Evolutionary conservation across 2,329 filamentous ascomycete species (phyloP).

Genomic region (Trichophyton simii): DNA sequence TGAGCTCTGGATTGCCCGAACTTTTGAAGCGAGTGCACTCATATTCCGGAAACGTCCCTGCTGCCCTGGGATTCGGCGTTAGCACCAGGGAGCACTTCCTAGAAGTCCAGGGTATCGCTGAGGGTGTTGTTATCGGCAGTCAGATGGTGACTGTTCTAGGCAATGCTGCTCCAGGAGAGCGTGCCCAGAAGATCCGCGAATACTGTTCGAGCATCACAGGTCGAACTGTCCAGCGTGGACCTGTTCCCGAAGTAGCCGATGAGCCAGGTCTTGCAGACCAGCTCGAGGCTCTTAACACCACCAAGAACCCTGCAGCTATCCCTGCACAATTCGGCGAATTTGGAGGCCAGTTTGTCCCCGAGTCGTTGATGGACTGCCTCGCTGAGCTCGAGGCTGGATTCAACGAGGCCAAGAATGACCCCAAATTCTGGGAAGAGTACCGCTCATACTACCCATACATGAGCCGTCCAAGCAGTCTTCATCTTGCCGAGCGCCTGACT

Average conservation of each 20-base stretch:
- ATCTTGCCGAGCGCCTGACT: constrained; percentile 77
- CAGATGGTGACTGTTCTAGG: constrained; percentile 79
- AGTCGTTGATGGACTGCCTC: constrained; percentile 94
- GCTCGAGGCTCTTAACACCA: constrained; percentile 65
- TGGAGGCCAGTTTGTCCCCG: constrained; percentile 92
- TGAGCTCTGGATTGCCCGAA: constrained; percentile 70
- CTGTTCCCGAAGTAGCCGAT: constrained; percentile 30
- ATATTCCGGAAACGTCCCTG: constrained; percentile 80
- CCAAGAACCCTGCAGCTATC: constrained; percentile 45
- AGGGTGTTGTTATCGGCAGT: constrained; percentile 92
- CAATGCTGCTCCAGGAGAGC: constrained; percentile 53
- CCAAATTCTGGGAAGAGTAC: constrained; percentile 94
- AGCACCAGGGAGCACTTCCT: constrained; percentile 91
- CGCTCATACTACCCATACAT: constrained; percentile 94
- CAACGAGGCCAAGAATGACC: constrained; percentile 72
- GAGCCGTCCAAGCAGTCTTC: constrained; percentile 82
- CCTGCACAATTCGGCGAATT: constrained; percentile 89
- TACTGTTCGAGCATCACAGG: constrained; percentile 68
- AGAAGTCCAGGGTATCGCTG: constrained; percentile 68
- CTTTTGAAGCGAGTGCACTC: constrained; percentile 77
- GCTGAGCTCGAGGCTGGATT: constrained; percentile 84
- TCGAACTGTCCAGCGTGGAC: constrained; percentile 37
- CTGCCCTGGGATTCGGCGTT: constrained; percentile 89
- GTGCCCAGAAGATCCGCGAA: constrained; percentile 63
- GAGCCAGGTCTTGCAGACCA: constrained; percentile 66